Evolutionary conservation across 768 basidiomycete species (phyloP).

Genomic region (Calocera cornea): DNA sequence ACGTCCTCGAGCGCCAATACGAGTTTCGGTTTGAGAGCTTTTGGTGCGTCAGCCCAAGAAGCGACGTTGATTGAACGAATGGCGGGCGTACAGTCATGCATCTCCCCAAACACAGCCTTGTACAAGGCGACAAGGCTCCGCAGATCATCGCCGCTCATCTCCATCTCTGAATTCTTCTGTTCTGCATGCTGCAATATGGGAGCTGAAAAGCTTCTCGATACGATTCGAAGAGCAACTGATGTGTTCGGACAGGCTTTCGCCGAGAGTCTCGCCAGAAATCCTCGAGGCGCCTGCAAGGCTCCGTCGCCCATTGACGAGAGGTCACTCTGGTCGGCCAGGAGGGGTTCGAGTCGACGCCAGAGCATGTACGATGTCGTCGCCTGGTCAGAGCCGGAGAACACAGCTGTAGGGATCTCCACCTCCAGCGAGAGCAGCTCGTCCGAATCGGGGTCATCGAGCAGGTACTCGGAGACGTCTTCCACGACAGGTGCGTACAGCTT

Average conservation of each 20-base stretch:
- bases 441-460: not conserved
- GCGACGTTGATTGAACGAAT: too few species aligned
- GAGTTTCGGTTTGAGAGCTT: constrained; percentile 27
- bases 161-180: not conserved
- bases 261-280: not conserved
- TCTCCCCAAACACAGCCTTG: not conserved
- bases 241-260: not conserved
- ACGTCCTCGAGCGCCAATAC: constrained; percentile 58
- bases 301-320: not conserved
- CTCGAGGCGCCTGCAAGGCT: not conserved
- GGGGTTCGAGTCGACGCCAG: not conserved
- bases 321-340: not conserved
- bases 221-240: not conserved
- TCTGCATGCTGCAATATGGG: not conserved
- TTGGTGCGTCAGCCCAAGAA: too few species aligned
- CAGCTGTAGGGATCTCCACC: not conserved
- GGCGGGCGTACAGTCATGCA: not conserved
- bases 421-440: not conserved
- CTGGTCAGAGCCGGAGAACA: not conserved
- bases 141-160: not conserved
- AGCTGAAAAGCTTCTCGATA: not conserved
- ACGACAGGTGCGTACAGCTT: not conserved
- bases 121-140: not conserved
- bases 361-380: not conserved
- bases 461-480: not conserved